Percentiles rank a stretch among this genome's conserved stretches.
Conservation (phyloP, 768 basidiomycete genomes). For the Tulasnella sp. region DNA sequence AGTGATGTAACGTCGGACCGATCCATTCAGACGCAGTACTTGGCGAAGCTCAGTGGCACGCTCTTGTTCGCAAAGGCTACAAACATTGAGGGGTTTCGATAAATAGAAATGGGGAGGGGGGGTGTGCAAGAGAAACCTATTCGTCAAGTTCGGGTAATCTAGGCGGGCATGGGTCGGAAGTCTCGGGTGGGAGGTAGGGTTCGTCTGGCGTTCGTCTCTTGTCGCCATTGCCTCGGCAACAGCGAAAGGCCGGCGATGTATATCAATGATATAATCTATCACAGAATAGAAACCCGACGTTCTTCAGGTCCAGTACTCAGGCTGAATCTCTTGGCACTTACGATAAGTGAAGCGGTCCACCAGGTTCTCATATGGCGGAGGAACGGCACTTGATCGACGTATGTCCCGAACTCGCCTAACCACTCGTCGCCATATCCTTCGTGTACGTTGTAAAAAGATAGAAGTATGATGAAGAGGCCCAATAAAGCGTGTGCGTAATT, state of each 20-base stretch:
- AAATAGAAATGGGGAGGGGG: no score
- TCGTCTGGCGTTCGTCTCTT: background rate
- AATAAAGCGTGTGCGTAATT: conserved; percentile 40
- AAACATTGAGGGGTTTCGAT: no score
- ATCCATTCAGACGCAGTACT: no score
- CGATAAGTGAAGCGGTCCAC: conserved; percentile 16
- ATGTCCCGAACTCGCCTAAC: conserved; percentile 5
- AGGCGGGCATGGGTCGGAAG: background rate
- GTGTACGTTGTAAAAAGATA: conserved; percentile 39
- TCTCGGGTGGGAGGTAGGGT: background rate
- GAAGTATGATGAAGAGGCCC: conserved; percentile 46
- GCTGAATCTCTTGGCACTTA: background rate
- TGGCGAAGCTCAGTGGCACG: no score
- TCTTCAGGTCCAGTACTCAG: background rate
- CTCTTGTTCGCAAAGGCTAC: no score
- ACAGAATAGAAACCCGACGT: no score
- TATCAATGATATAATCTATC: background rate
- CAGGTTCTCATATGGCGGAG: background rate
- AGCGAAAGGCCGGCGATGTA: background rate
- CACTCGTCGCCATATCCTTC: conserved; percentile 19
- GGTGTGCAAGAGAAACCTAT: background rate
- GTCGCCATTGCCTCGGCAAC: conserved; percentile 9
- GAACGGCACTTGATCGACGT: background rate
- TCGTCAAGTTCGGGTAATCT: background rate
- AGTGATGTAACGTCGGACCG: no score